Percentiles rank a stretch among this genome's conserved stretches.
Conservation (phyloP, 495 filamentous ascomycete genomes). For the Neurospora terricola region DNA sequence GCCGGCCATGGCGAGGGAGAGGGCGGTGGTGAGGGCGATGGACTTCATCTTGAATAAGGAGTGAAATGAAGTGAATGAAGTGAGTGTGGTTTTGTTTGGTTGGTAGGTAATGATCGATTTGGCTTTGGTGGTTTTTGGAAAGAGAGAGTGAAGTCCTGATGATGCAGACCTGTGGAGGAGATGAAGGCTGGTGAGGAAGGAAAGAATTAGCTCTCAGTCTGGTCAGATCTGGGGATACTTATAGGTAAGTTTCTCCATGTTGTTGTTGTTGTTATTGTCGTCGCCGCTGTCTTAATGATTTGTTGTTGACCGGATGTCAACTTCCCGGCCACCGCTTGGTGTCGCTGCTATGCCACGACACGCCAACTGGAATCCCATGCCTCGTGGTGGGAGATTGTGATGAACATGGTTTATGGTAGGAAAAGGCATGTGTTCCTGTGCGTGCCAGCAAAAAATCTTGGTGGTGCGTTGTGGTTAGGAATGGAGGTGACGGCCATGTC, state of each 20-base stretch:
- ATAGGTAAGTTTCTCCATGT: not conserved
- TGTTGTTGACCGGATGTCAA: not conserved
- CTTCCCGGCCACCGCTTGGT: not conserved
- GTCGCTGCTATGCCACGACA: not conserved
- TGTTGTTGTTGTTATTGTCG: not conserved
- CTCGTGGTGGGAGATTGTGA: not conserved
- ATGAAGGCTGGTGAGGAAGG: not conserved
- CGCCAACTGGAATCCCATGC: not conserved
- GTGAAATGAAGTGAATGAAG: not conserved
- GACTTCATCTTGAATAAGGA: not conserved
- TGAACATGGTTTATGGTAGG: not conserved
- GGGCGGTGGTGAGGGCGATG: not conserved
- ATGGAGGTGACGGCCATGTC: not conserved
- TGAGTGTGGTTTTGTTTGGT: not conserved
- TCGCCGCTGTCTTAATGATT: not conserved
- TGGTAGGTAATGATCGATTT: not conserved
- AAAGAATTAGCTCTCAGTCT: not conserved
- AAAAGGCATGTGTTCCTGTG: not conserved
- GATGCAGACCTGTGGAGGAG: not conserved
- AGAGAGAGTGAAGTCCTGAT: not conserved
- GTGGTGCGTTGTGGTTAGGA: not conserved
- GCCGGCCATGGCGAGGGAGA: not conserved
- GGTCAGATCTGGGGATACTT: not conserved
- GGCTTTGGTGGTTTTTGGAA: not conserved
- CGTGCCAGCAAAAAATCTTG: not conserved